These are phyloP conservation scores for Coprinopsis marcescibilis DNA, from an alignment of 768 basidiomycete species.

Conservation along the genomic window DNA sequence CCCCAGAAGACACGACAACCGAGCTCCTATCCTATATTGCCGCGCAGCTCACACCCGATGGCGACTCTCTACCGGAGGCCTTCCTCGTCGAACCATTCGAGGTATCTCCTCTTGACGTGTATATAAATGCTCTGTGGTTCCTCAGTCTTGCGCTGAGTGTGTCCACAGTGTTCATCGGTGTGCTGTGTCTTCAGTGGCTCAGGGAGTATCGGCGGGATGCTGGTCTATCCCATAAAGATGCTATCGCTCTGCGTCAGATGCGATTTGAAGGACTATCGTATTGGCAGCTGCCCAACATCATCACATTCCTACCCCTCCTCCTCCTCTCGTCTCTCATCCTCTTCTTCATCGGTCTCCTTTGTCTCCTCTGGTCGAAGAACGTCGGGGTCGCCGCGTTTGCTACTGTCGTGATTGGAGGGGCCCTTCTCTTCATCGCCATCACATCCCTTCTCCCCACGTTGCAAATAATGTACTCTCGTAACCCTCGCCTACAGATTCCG, in stretches of 20 bases:
- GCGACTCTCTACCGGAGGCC: neutral
- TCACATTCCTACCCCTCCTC: slow-evolving; percentile 3
- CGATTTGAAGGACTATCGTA: neutral
- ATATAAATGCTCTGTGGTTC: slow-evolving; percentile 1
- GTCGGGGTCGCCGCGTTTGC: neutral
- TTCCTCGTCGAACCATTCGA: neutral
- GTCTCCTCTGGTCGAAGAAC: neutral
- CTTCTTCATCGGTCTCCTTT: slow-evolving; percentile 1
- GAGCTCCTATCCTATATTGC: neutral
- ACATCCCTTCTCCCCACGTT: neutral
- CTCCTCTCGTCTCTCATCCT: neutral
- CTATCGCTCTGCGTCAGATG: slow-evolving; percentile 2
- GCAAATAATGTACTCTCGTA: no score
- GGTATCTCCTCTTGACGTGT: neutral
- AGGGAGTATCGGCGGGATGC: neutral
- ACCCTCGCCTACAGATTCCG: no score
- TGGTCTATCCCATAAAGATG: neutral
- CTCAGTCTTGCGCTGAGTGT: neutral
- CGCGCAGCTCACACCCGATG: neutral
- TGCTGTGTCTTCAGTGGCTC: slow-evolving; percentile 5
- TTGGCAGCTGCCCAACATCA: slow-evolving; percentile 1
- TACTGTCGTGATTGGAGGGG: neutral
- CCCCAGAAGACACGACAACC: neutral
- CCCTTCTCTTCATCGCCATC: neutral
- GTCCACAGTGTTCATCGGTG: neutral